Percentiles rank a stretch among this genome's conserved stretches.
These are phyloP conservation scores for Anaeromyces robustus DNA, from an alignment of 192 early-diverging fungal genomes.

Conservation along the genomic window DNA sequence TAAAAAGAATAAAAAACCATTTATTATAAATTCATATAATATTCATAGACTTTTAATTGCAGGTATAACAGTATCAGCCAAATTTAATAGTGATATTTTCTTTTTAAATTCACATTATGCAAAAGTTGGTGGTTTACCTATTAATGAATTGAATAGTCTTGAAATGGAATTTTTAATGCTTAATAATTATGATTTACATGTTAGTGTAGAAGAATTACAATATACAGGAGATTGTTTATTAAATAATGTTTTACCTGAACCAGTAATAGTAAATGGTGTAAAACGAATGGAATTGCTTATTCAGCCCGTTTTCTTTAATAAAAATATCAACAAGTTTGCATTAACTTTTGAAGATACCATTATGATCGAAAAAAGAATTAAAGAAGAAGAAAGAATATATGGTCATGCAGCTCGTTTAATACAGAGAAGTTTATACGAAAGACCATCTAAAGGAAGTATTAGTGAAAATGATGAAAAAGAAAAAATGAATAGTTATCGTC, in stretches of 20 bases:
- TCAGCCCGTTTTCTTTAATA: neutral
- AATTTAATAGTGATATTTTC: constrained; percentile 87
- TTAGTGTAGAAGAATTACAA: constrained; percentile 67
- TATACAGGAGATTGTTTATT: constrained; percentile 64
- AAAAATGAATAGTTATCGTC: neutral
- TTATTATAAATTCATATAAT: constrained; percentile 50
- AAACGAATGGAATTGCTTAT: neutral
- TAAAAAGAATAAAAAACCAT: neutral
- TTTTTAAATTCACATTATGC: constrained; percentile 85
- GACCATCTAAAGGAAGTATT: neutral
- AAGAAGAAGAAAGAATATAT: neutral
- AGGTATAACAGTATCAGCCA: constrained; percentile 71
- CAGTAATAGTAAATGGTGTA: neutral
- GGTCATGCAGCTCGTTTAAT: neutral
- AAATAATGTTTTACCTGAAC: constrained; percentile 10
- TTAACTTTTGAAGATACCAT: neutral
- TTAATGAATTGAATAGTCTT: constrained; percentile 75
- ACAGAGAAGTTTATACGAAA: neutral
- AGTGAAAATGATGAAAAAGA: neutral
- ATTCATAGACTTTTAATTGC: constrained; percentile 75
- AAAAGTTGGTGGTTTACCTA: constrained; percentile 67
- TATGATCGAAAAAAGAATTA: neutral
- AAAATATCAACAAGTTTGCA: neutral
- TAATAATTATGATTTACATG: constrained; percentile 66
- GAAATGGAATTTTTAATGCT: constrained; percentile 82